phyloP scores from a whole-genome alignment of 1,139 yeast species.

The Kodamaea anthophila region DNA sequence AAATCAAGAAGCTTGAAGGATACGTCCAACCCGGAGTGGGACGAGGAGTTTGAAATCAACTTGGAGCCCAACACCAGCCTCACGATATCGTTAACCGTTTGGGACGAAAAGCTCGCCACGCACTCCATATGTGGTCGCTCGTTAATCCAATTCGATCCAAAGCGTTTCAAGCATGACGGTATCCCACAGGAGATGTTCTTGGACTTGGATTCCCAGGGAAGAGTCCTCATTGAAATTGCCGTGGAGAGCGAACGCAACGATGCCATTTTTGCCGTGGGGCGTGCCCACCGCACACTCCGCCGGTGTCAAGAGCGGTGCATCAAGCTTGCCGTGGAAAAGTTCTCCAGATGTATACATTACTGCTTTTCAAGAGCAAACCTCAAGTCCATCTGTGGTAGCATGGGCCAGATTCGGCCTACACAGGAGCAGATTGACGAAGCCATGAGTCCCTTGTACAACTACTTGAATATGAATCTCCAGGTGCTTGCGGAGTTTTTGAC shows the following conservation, averaged over 20 bases:
- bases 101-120: conserved; percentile 62
- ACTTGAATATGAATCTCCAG: conserved; percentile 62
- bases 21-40: conserved; percentile 76
- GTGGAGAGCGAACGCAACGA: conserved; percentile 76
- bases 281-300: conserved; percentile 59
- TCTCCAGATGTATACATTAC: conserved; percentile 35
- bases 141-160: conserved; percentile 57
- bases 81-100: conserved; percentile 55
- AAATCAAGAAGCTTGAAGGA: conserved; percentile 62
- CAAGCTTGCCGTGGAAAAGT: conserved; percentile 61
- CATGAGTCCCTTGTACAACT: conserved; percentile 68
- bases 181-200: conserved; percentile 56
- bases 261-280: conserved; percentile 73
- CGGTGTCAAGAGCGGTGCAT: conserved; percentile 61
- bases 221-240: conserved; percentile 56
- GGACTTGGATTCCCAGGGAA: conserved; percentile 66
- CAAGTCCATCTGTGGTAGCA: conserved; percentile 47
- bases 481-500: conserved; percentile 63
- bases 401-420: conserved; percentile 41
- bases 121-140: conserved; percentile 71
- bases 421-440: conserved; percentile 59
- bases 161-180: conserved; percentile 61
- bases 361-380: conserved; percentile 43
- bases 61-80: conserved; percentile 34
- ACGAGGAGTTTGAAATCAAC: conserved; percentile 74